Conservation (phyloP, 73 alveolate species). For the Diophrys sp. region DNA sequence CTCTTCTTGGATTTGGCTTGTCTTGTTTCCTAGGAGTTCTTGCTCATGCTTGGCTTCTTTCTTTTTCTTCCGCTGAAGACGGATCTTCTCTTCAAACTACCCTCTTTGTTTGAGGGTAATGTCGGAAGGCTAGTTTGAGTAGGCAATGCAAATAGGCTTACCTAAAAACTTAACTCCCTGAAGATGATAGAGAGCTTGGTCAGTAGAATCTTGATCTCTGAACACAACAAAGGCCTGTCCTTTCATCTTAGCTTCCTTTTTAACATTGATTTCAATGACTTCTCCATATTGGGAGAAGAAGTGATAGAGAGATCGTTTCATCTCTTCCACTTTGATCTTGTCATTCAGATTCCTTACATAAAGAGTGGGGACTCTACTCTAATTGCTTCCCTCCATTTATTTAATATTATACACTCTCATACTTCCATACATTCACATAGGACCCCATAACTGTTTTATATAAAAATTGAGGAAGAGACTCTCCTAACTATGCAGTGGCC, state of each 20-base stretch:
- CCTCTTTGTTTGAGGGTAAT: conserved; percentile 6
- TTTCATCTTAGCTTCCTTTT: conserved; percentile 74
- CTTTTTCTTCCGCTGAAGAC: not conserved
- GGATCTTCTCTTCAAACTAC: conserved; percentile 6
- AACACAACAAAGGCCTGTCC: conserved; percentile 91
- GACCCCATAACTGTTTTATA: conserved; percentile 15
- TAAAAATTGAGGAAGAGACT: conserved; percentile 9
- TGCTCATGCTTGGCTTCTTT: no score
- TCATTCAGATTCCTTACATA: conserved; percentile 84
- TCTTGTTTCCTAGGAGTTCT: no score
- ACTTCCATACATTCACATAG: not conserved
- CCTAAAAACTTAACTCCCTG: conserved; percentile 6
- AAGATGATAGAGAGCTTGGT: conserved; percentile 35
- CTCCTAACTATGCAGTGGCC: conserved; percentile 61
- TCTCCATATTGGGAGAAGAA: conserved; percentile 81
- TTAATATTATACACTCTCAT: no score
- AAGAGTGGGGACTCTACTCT: conserved; percentile 73
- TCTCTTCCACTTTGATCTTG: conserved; percentile 70
- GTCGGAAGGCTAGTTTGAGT: conserved; percentile 8
- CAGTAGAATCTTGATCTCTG: conserved; percentile 69
- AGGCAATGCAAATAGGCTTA: conserved; percentile 9
- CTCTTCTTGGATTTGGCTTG: no score
- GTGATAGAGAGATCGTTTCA: conserved; percentile 71
- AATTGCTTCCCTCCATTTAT: no score
- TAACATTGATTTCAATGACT: conserved; percentile 67